Base-by-base conservation (phyloP, 2,329 filamentous ascomycete species). In the Penicillium sclerotiorum region DNA sequence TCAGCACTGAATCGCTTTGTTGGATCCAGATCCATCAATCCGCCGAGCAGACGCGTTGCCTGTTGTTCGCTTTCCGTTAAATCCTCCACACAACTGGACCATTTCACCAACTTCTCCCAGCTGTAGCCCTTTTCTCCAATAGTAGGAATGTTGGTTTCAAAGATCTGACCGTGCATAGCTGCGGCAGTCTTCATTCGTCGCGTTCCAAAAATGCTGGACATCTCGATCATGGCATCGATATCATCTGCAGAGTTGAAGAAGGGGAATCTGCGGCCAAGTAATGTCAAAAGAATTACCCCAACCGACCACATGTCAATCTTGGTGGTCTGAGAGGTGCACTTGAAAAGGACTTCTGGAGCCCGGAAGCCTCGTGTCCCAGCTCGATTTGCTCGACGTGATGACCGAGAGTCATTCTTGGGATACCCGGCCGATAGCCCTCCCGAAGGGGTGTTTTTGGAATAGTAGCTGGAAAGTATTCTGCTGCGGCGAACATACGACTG, bases 231-330 rank as follows among this genome's bases (percentile, higher is more conserved):
- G 44, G 94, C 94, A 66, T 99, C 94, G 40, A 99, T 88, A 63
- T 99, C 94, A 69, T 99, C 94, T n/a, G 91, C 88, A 38, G 90
- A 95, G 73, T 99, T 96, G 80, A 99, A 99, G 73, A 99, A 99
- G 1, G 94, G 94, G 63, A 99, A 99, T 4, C 94, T 86, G 49
- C 88, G 88, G 33, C 89, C 93, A 12, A 99, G 78, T 56, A 99
- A 88, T 1, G 94, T 99, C n/a, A 99, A 79, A 2, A 99, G 80
- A 47, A 99, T 95, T n/a, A 99, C 92, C 35, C 94, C 94, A 0
- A 87, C 92, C 20, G 90, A 96, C 94, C 94, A 99, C 58, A 99
- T 88, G 68, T 99, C 94, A 60, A 99, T 94, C 60, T 93, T 88
- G 36, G 89, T 93, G 4, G 88, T 95, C 70, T 99, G 94, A 56